Conservation (phyloP, 805 yeast species). For the Saccharomycopsis sp. region DNA sequence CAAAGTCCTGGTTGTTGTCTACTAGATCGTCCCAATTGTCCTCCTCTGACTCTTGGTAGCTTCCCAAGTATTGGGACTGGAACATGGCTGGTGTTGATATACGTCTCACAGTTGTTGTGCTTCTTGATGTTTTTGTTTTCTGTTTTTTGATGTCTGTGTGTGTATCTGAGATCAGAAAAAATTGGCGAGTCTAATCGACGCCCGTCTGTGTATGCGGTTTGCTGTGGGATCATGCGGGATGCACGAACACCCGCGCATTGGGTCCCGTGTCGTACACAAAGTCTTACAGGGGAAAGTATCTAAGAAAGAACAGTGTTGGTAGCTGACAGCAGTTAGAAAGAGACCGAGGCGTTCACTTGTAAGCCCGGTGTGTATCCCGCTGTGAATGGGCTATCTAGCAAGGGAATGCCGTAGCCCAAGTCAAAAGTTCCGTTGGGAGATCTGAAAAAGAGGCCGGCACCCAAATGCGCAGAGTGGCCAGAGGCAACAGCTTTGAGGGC, state of each 20-base stretch:
- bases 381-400: background rate
- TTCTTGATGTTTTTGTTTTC: no score
- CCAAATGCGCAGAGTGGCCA: conserved; percentile 1
- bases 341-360: conserved; percentile 5
- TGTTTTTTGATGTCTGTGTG: no score
- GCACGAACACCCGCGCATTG: no score
- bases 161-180: no score
- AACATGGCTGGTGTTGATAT: background rate
- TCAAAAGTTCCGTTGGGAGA: conserved; percentile 9
- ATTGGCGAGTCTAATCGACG: no score
- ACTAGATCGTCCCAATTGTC: conserved; percentile 20
- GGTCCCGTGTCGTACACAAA: no score
- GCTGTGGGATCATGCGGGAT: no score
- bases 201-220: no score
- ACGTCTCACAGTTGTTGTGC: no score
- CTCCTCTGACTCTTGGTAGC: conserved; percentile 14
- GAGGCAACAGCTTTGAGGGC: background rate
- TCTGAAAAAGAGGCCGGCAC: conserved; percentile 14
- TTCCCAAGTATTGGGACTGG: background rate
- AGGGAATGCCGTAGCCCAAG: conserved; percentile 14
- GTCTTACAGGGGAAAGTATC: no score
- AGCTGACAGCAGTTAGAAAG: no score
- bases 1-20: conserved; percentile 15
- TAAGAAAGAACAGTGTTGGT: no score
- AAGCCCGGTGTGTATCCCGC: conserved; percentile 7